Evolutionary conservation across 306 rosid species (phyloP).

Genomic region (Argentina anserina): DNA sequence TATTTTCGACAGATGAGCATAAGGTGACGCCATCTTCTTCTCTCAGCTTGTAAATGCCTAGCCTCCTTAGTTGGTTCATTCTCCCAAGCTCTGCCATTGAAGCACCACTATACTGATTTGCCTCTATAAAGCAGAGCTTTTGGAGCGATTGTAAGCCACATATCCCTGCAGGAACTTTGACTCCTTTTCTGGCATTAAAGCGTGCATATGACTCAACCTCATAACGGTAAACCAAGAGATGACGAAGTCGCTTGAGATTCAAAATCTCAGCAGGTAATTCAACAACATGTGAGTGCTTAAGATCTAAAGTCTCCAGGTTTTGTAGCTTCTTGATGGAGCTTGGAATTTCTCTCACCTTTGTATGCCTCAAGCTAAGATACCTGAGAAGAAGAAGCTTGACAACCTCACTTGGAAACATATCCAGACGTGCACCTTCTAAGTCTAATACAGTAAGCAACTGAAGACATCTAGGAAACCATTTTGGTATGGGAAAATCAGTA

Average conservation of each 20-base stretch:
- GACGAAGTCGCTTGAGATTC: constrained; percentile 31
- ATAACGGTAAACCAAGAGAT: constrained; percentile 28
- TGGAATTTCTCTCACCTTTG: constrained; percentile 24
- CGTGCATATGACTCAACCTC: constrained; percentile 15
- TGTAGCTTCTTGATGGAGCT: constrained; percentile 28
- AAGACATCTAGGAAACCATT: constrained; percentile 9
- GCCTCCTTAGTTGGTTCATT: constrained; percentile 32
- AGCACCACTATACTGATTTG: constrained; percentile 4
- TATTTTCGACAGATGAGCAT: constrained; percentile 26
- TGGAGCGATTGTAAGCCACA: constrained; percentile 28
- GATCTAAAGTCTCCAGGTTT: constrained; percentile 36
- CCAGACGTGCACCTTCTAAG: constrained; percentile 19
- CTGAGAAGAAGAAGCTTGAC: constrained; percentile 22
- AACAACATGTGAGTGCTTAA: constrained; percentile 26
- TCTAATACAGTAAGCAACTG: constrained; percentile 37
- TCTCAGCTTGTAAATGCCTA: constrained; percentile 27
- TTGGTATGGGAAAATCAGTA: constrained; percentile 13
- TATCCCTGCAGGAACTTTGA: constrained; percentile 23
- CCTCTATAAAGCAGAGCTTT: constrained; percentile 37
- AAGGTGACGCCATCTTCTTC: constrained; percentile 27
- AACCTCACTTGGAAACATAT: constrained; percentile 19
- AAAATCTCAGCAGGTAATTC: constrained; percentile 29
- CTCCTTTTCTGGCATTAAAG: constrained; percentile 23
- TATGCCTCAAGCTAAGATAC: constrained; percentile 34
- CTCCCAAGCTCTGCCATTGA: constrained; percentile 28